Evolutionary conservation across 176 grass and related monocot genomes (phyloP), one percentile per base, ranked within the genome.

Genomic region (Zoysia japonica): DNA sequence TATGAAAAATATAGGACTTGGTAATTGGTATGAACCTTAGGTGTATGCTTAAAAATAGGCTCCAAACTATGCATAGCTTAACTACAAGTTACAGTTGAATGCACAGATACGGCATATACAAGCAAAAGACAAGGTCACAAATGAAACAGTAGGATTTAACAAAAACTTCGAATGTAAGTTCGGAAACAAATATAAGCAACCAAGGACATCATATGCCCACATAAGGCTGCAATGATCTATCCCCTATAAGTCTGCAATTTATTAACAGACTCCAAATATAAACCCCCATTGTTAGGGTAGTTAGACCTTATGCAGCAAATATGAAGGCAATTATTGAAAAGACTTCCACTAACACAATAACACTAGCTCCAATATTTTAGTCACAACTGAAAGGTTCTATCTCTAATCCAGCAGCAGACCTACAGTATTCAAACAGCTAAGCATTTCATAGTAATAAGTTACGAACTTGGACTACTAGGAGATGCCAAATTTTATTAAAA

Each of bases 341-440:
- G 16, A 62, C 20, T 51, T 70, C 10, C 0, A 12, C 7, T 54
- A 76, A 38, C 17, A 67, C 51, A 17, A 52, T 16, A 78, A 17
- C n/a, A 51, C 6, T 51, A 74, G 38, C 20, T 44, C 44, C 0
- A 68, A 49, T 41, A 28, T 76, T 45, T 50, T 60, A 51, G 49
- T 37, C 39, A 56, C 43, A 51, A 55, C 9, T 55, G 6, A 54
- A 71, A 50, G 54, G 55, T 6, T 15, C 5, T 36, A 47, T 16
- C 44, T 17, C n/a, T 56, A 15, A 72, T 36, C 35, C 68, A 68
- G 53, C 41, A 80, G 44, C 28, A 57, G 28, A 4, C 4, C 6
- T 52, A 63, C 11, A 48, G 2, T 56, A 73, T 80, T 88, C 15
- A 73, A 82, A 74, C 48, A 55, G 61, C 42, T 61, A 78, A 83